phyloP scores from a whole-genome alignment of 1,139 yeast genomes.

The Yamadazyma triangularis region DNA sequence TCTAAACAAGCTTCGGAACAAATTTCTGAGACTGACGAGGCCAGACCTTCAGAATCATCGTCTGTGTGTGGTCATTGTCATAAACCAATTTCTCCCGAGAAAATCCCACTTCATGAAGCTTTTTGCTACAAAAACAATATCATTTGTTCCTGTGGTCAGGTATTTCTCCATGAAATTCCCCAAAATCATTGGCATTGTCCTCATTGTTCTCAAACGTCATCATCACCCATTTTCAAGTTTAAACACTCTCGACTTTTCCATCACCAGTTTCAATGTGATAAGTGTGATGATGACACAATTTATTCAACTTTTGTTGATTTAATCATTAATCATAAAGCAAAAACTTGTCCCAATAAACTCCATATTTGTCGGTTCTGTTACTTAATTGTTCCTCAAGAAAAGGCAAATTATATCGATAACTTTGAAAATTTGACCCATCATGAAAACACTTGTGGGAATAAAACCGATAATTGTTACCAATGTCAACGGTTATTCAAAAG shows the following conservation, averaged over 20 bases:
- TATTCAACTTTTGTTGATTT: conserved; percentile 29
- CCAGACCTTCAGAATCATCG: too few species aligned
- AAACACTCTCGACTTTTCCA: conserved; percentile 45
- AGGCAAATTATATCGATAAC: conserved; percentile 39
- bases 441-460: conserved; percentile 65
- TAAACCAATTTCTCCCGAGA: conserved; percentile 33
- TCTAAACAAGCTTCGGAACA: too few species aligned
- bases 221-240: conserved; percentile 22
- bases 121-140: conserved; percentile 64
- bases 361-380: conserved; percentile 71
- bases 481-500: conserved; percentile 51
- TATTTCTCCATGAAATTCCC: conserved; percentile 49
- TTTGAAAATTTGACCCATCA: conserved; percentile 47
- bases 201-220: not conserved
- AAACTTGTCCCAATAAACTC: conserved; percentile 45
- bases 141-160: conserved; percentile 47
- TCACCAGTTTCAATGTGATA: conserved; percentile 22
- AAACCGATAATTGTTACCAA: conserved; percentile 59
- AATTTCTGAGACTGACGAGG: too few species aligned
- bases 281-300: conserved; percentile 19
- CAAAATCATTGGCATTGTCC: conserved; percentile 66
- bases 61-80: conserved; percentile 41
- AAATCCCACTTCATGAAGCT: conserved; percentile 44
- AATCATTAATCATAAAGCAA: conserved; percentile 46
- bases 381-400: conserved; percentile 54